phyloP scores from a whole-genome alignment of 768 basidiomycete genomes.

The Hydnomerulius pinastri region DNA sequence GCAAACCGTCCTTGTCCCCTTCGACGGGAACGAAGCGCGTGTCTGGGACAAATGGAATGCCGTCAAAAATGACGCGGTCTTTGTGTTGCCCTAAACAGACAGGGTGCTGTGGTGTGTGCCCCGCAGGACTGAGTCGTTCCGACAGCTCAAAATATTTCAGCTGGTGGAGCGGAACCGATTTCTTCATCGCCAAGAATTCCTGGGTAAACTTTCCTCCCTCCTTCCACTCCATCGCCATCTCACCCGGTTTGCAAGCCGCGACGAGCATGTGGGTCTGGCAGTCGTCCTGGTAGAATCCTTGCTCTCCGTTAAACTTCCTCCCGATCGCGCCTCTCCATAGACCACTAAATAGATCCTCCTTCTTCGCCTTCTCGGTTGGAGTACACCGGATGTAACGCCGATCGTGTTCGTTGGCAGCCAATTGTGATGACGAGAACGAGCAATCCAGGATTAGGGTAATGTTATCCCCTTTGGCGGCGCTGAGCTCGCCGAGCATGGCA shows the following conservation, averaged over 20 bases:
- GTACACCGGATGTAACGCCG: slow-evolving; percentile 60
- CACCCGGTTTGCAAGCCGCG: slow-evolving; percentile 56
- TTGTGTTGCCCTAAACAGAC: slow-evolving; percentile 51
- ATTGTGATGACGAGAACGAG: slow-evolving; percentile 52
- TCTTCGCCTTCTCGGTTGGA: slow-evolving; percentile 51
- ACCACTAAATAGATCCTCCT: slow-evolving; percentile 55
- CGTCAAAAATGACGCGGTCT: slow-evolving; percentile 54
- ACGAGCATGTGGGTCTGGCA: slow-evolving; percentile 52
- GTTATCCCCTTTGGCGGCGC: slow-evolving; percentile 62
- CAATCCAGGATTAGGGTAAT: slow-evolving; percentile 69
- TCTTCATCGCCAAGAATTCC: slow-evolving; percentile 50
- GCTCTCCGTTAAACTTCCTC: slow-evolving; percentile 35
- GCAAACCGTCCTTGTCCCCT: slow-evolving; percentile 41
- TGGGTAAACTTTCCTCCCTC: slow-evolving; percentile 64
- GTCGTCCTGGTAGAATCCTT: slow-evolving; percentile 46
- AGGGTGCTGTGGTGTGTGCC: slow-evolving; percentile 44
- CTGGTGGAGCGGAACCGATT: slow-evolving; percentile 51
- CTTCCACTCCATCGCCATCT: slow-evolving; percentile 60
- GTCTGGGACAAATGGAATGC: slow-evolving; percentile 56
- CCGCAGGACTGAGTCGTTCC: slow-evolving; percentile 40
- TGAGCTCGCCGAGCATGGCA: slow-evolving; percentile 60
- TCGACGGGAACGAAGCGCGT: slow-evolving; percentile 47
- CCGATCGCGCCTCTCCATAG: slow-evolving; percentile 54
- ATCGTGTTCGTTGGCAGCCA: slow-evolving; percentile 41
- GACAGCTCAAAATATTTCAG: slow-evolving; percentile 53